phyloP scores from a whole-genome alignment of 2,329 filamentous ascomycete genomes.

The Botrytis porri region DNA sequence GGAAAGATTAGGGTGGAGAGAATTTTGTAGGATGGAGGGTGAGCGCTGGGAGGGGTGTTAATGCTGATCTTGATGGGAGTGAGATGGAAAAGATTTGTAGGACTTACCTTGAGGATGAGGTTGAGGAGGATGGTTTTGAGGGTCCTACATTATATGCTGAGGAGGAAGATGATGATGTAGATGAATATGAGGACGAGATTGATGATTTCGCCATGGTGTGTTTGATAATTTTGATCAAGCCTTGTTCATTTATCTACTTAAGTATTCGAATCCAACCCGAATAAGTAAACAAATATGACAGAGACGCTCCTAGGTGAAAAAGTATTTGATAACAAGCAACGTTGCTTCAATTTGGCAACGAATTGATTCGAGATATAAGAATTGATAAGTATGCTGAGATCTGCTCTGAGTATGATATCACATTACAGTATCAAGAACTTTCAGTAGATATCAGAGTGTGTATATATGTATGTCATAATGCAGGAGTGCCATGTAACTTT shows the following conservation, averaged over 20 bases:
- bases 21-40: background rate
- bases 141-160: background rate
- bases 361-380: background rate
- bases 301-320: background rate
- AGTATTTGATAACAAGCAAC: background rate
- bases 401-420: background rate
- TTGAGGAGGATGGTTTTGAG: background rate
- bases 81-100: background rate
- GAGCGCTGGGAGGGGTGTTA: background rate
- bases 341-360: background rate
- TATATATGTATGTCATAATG: conserved; percentile 1
- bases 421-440: background rate
- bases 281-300: background rate
- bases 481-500: background rate
- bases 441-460: background rate
- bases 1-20: background rate
- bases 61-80: background rate
- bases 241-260: background rate
- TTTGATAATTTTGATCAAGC: background rate
- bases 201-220: background rate
- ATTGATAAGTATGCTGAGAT: background rate
- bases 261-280: background rate
- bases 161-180: background rate
- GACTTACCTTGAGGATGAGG: background rate
- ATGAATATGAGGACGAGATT: background rate